These are phyloP conservation scores for Suhomyces anneliseae DNA, from an alignment of 1,139 yeast species.

Conservation along the genomic window DNA sequence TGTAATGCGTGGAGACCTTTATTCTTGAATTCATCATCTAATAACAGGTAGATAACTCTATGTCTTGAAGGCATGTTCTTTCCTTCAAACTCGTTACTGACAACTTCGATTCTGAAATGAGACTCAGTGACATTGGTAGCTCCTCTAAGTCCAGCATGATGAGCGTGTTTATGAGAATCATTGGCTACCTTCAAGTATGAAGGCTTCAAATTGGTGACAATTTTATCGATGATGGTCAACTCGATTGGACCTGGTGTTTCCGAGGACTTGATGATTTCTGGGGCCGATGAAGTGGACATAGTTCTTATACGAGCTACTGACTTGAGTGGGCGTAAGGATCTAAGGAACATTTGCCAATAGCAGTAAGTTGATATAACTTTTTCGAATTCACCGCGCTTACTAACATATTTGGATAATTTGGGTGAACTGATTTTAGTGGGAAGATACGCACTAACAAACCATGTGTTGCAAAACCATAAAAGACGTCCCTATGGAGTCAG, in stretches of 20 bases:
- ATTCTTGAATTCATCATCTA: conserved; percentile 69
- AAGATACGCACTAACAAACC: too few relatives aligned
- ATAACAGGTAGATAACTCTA: conserved; percentile 65
- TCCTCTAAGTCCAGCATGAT: conserved; percentile 80
- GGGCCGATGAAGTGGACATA: conserved; percentile 5
- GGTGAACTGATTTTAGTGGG: too few relatives aligned
- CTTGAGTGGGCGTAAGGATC: neutral
- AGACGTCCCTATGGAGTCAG: too few relatives aligned
- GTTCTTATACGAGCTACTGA: neutral
- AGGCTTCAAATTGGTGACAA: conserved; percentile 51
- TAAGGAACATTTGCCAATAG: conserved; percentile 1
- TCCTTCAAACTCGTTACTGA: conserved; percentile 70
- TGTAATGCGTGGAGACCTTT: conserved; percentile 89
- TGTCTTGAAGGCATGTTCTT: conserved; percentile 74
- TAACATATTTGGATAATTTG: neutral
- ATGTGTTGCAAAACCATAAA: too few relatives aligned
- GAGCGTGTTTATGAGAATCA: conserved; percentile 87
- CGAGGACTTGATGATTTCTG: conserved; percentile 11
- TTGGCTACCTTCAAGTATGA: conserved; percentile 58
- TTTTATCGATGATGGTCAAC: conserved; percentile 45
- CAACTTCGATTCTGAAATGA: conserved; percentile 74
- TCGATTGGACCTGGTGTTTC: conserved; percentile 53
- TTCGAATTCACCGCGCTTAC: neutral
- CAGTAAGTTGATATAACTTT: neutral
- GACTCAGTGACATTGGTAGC: conserved; percentile 78